A percentile compares a stretch with the other conserved stretches of the same genome.
These are phyloP conservation scores for Nelumbo lutea DNA, from an alignment of 164 flowering plant species.

Conservation along the genomic window DNA sequence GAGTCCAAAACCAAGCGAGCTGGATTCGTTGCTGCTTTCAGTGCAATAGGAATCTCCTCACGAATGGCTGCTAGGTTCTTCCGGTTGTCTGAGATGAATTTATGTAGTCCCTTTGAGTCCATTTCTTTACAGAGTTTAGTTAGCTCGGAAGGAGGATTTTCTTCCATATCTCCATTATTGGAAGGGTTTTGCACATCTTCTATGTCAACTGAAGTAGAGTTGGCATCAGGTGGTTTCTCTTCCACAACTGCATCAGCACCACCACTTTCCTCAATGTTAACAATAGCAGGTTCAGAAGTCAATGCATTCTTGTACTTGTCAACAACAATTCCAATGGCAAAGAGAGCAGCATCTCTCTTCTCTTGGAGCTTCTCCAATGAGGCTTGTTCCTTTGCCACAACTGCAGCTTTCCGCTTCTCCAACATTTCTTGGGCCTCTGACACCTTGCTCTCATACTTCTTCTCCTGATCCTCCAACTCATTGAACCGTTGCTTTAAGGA, in stretches of 20 bases:
- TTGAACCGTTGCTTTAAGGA: constrained; percentile 81
- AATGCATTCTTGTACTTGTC: constrained; percentile 44
- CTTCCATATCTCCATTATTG: constrained; percentile 32
- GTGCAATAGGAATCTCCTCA: constrained; percentile 81
- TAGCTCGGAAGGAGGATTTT: constrained; percentile 56
- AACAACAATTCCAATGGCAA: constrained; percentile 49
- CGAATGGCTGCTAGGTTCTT: constrained; percentile 74
- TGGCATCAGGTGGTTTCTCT: constrained; percentile 44
- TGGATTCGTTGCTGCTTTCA: constrained; percentile 65
- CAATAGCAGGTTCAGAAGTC: constrained; percentile 27
- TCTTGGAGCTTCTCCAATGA: constrained; percentile 71
- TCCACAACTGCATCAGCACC: constrained; percentile 27
- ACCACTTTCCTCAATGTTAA: constrained; percentile 18
- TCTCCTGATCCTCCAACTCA: constrained; percentile 88
- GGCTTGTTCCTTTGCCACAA: constrained; percentile 74
- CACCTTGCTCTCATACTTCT: constrained; percentile 61
- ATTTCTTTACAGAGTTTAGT: constrained; percentile 72
- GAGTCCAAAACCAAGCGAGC: constrained; percentile 68
- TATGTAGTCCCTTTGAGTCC: constrained; percentile 81
- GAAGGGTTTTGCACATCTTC: constrained; percentile 28
- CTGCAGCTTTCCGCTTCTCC: constrained; percentile 72
- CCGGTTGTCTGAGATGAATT: constrained; percentile 89
- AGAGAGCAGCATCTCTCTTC: constrained; percentile 84
- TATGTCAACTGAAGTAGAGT: constrained; percentile 25
- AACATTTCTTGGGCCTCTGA: constrained; percentile 47